These are phyloP conservation scores for Fusarium ambrosium DNA, from an alignment of 2,329 filamentous ascomycete genomes.

Conservation along the genomic window DNA sequence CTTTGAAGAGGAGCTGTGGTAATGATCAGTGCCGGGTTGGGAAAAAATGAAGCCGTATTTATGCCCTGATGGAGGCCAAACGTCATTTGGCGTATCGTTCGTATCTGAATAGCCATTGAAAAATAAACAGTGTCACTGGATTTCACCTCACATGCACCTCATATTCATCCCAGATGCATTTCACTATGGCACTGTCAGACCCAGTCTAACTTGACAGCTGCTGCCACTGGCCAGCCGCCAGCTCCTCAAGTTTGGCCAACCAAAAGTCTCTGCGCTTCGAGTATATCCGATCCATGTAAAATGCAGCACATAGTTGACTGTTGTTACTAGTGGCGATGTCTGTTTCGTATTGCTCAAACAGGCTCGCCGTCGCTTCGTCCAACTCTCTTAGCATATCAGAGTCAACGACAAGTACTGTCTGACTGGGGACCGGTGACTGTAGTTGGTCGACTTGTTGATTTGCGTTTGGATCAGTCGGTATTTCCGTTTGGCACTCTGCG, in stretches of 20 bases:
- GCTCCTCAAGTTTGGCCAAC: constrained; percentile 41
- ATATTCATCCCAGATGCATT: neutral
- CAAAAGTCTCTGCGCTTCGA: constrained; percentile 49
- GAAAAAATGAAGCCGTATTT: neutral
- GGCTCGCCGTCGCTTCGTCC: constrained; percentile 40
- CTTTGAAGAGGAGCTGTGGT: neutral
- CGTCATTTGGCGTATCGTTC: neutral
- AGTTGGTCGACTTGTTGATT: neutral
- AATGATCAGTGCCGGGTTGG: neutral
- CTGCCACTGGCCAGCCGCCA: neutral
- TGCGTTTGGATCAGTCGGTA: neutral
- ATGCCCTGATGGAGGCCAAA: neutral
- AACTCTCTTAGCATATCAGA: constrained; percentile 40
- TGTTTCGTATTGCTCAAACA: constrained; percentile 52
- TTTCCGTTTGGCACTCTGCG: constrained; percentile 31
- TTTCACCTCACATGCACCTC: neutral
- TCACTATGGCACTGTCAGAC: neutral
- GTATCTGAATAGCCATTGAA: neutral
- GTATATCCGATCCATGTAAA: constrained; percentile 50
- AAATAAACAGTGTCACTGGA: neutral
- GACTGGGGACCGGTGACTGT: neutral
- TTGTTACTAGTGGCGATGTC: constrained; percentile 46
- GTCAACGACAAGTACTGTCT: constrained; percentile 45
- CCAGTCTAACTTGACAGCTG: neutral
- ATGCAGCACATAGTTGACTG: constrained; percentile 42